Evolutionary conservation across 2,329 filamentous ascomycete species (phyloP), one percentile per base, ranked within the genome.

Genomic region (Fusarium fujikuroi): DNA sequence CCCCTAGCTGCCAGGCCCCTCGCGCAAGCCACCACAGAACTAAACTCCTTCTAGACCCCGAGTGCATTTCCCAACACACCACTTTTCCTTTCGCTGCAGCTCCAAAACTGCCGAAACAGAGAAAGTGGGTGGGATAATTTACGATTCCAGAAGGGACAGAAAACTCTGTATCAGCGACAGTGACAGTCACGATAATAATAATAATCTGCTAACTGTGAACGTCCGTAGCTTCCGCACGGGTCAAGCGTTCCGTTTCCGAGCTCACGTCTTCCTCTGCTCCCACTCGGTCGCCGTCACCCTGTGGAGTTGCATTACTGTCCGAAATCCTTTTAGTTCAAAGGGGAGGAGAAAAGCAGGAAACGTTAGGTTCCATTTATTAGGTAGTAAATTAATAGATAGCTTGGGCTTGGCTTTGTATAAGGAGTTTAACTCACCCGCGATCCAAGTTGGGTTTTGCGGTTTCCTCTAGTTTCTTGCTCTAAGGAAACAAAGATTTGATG

Each of bases 401-500:
- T 30, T 30, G 9, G 18, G 30, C 59, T 57, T 47, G 43, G 25
- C 37, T 50, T 59, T 23, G 52, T 73, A 73, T 73, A 73, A 73
- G 70, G 70, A 28, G 28, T 53, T 66, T 52, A 57, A 37, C 16
- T 10, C 25, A 36, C 56, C 50, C 66, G 25, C 30, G 10, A 30
- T 34, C 37, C 9, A 47, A 21, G 44, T 15, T 12, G 21, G 15
- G 9, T 30, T 14, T 19, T 36, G 18, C n/a, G 28, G n/a, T 25
- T 56, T n/a, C 42, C 19, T 43, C 23, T 63, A 49, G 23, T 58
- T 59, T 25, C 40, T 50, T 34, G 44, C 47, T 43, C 21, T 30
- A 50, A 53, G 21, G 11, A 19, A 34, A 30, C 32, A 59, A 52
- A 52, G 9, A 52, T 15, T 34, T 43, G 34, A 43, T 46, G 49